These are phyloP conservation scores for Nakazawaea wyomingensis DNA, from an alignment of 805 yeast genomes.

Conservation along the genomic window DNA sequence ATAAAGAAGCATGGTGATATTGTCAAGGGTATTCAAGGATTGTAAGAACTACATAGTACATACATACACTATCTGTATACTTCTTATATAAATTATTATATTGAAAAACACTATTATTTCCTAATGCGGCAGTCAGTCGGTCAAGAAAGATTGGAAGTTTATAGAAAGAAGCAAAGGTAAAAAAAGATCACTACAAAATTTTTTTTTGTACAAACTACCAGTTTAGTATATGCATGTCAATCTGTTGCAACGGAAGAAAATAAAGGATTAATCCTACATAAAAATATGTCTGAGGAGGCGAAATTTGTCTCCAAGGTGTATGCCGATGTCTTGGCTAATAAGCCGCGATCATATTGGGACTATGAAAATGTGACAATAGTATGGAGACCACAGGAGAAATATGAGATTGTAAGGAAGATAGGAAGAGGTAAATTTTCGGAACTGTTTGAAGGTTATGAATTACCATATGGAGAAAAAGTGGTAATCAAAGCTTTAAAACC, in stretches of 20 bases:
- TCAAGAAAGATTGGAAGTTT: too few relatives aligned
- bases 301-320: slow-evolving; percentile 51
- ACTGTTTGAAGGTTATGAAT: slow-evolving; percentile 80
- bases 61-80: too few relatives aligned
- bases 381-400: slow-evolving; percentile 48
- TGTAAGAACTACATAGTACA: slow-evolving; percentile 14
- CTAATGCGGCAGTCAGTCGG: too few relatives aligned
- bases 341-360: slow-evolving; percentile 80
- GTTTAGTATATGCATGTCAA: too few relatives aligned
- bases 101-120: too few relatives aligned
- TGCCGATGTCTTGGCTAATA: slow-evolving; percentile 63
- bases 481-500: slow-evolving; percentile 91
- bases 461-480: slow-evolving; percentile 56
- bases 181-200: too few relatives aligned
- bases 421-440: slow-evolving; percentile 97
- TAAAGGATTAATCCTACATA: too few relatives aligned
- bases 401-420: slow-evolving; percentile 75
- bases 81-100: too few relatives aligned
- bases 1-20: slow-evolving; percentile 35
- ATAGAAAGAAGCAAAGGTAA: too few relatives aligned
- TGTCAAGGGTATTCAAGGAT: slow-evolving; percentile 30
- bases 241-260: too few relatives aligned
- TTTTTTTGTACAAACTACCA: too few relatives aligned
- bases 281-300: slow-evolving; percentile 4
- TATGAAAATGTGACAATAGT: slow-evolving; percentile 62